Base-by-base conservation (phyloP, 129 eudicot species). In the Flaveria sonorensis region DNA sequence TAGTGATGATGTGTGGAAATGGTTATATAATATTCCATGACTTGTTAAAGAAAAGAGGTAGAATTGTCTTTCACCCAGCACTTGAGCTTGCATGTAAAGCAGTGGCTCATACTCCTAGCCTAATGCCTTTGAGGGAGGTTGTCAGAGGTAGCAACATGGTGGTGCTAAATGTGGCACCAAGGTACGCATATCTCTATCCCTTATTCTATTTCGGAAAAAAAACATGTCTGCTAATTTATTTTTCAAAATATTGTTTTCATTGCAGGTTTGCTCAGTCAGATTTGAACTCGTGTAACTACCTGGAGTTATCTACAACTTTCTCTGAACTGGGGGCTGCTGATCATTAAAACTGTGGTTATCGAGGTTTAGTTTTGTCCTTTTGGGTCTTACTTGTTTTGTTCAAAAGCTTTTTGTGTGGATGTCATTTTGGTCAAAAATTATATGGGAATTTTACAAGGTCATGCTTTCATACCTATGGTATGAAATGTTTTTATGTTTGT, bases 71-170 rank as follows among this genome's bases (percentile, higher is more conserved):
- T 62, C 62, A 59, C 59, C 50, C 39, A 4, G 7, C 42, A 19
- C 40, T 59, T 61, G 24, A 28, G 60, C 2, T 0, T 28, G 42
- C 63, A 1, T 36, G 2, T 9, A 46, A 13, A 5, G 42, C 30
- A 60, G 20, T 70, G 71, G 64, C 12, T 60, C 74, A 78, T 78
- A 78, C 64, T 60, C 71, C 71, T 60, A 71, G 82, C 52, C 5
- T 70, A 24, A 70, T 59, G 64, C 36, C 77, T 6, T 61, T 78
- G 77, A 78, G 71, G 52, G 52, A 78, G 13, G 70, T 24, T 26
- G 6, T 23, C n/a, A 13, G 51, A 59, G 77, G 56, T 10, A 55
- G 76, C 62, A 70, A 70, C 64, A 26, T 70, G 82, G 51, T 14
- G n/a, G 64, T 78, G 52, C 18, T 26, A 36, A 78, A 78, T 61